Evolutionary conservation across 768 basidiomycete species (phyloP), one percentile per base, ranked within the genome.

Genomic region (Mycena latifolia): DNA sequence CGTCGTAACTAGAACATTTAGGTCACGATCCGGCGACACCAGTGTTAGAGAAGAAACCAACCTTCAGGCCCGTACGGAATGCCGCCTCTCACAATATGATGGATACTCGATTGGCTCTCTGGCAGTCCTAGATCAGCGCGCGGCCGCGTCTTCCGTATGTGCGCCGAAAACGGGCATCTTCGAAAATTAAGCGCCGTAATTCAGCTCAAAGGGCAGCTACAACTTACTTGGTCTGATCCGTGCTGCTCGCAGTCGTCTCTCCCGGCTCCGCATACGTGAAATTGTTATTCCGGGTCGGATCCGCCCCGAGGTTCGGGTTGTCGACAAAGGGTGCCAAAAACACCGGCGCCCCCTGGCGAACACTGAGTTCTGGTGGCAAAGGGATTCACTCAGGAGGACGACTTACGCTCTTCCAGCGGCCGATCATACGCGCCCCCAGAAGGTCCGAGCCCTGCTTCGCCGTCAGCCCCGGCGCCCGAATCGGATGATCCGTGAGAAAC

Each of bases 41-140:
- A 5, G 17, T 22, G 9, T 54, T 51, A 22, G n/a, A 11, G 17
- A 8, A 27, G 17, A 8, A 27, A 55, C 41, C 14, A 7, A 69
- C 71, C 69, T 59, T 70, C 69, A 2, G 65, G 65, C 3, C 81
- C 80, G 54, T 79, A 81, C 7, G 80, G 79, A 66, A 78, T 78
- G 24, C 78, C 77, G 11, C 72, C 67, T 22, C 79, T 76, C 7
- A 80, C 69, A 33, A 80, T 75, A 54, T 72, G 70, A 46, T 70
- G 71, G 5, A 3, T n/a, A 29, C 31, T 63, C 1, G 52, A 31
- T 39, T 64, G n/a, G 39, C 39, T 45, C 71, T 73, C 65, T 11
- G 72, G 72, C 18, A 47, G 11, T 0, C 58, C 70, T 8, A 51
- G 67, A 61, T 71, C 69, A 35, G 73, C 73, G 7, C 77, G 77